Base-by-base conservation (phyloP, 352 stramenopile genomes). In the Pythium myriotylum region DNA sequence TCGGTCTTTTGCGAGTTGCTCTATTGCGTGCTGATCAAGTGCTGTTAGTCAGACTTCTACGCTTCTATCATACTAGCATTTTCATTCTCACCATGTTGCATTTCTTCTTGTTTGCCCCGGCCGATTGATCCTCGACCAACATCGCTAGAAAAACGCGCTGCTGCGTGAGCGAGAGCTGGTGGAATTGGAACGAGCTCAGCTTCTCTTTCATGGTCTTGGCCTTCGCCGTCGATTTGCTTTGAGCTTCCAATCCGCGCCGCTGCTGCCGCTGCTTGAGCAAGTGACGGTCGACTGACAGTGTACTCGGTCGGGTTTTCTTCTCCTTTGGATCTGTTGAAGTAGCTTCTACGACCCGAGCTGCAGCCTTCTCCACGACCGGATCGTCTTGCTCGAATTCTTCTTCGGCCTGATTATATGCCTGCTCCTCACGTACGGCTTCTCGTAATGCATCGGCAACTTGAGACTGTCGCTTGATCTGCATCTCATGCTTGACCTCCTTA, bases 81-180 rank as follows among this genome's bases (percentile, higher is more conserved):
- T 20, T 6, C 33, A 6, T n/a, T 39, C 19, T 20, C 58, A 80
- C 72, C 69, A 70, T 70, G 60, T 74, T 78, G 40, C 55, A 76
- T 3, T 7, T 29, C 39, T 58, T 61, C 23, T 63, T 50, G 12
- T 24, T 49, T 10, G 39, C 54, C 13, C 37, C 17, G 4, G 26
- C n/a, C 16, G 26, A 13, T 26, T 26, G n/a, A 27, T 77, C 67
- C 17, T 66, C 68, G 0, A 61, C 71, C 14, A 92, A 51, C 42
- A 79, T 88, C 12, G 80, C 77, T 5, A 87, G 72, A 49, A 92
- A 82, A 10, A 90, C 66, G 4, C 83, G 80, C 22, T 70, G 56
- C 54, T 92, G 80, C 4, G 77, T 87, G 35, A 79, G 47, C 53
- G 83, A 79, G 32, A 92, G 62, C 50, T 88, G 77, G 14, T 78